Evolutionary conservation across 139 green algal genomes (phyloP).

Genomic region (Volvox reticuliferus): DNA sequence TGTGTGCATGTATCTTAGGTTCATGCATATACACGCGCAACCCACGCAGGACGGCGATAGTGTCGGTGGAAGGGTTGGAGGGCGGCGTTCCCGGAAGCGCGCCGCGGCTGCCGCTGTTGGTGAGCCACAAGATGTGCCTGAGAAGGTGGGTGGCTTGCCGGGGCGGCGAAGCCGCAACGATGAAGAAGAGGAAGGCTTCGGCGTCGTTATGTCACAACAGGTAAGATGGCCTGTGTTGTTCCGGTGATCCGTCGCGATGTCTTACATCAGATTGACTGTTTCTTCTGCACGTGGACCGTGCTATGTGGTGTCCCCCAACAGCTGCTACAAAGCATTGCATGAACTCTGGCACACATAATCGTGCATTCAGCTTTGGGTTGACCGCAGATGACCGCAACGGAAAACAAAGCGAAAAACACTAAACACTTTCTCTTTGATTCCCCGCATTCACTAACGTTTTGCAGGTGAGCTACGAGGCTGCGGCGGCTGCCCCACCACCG

Average conservation of each 20-base stretch:
- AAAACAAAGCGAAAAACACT: no score
- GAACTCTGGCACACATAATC: no score
- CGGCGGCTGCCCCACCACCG: background rate
- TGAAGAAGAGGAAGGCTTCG: constrained; percentile 37
- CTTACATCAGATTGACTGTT: no score
- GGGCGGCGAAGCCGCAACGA: constrained; percentile 12
- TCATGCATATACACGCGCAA: no score
- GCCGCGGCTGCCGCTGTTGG: constrained; percentile 1
- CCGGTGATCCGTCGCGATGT: no score
- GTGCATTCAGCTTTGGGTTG: no score
- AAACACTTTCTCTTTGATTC: background rate
- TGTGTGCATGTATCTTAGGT: no score
- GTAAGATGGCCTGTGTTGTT: background rate
- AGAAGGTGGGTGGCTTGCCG: background rate
- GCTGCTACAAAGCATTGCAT: no score
- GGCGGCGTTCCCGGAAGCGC: constrained; percentile 17
- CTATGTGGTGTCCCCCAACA: no score
- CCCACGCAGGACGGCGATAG: background rate
- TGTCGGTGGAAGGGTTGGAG: background rate
- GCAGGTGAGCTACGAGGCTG: constrained; percentile 44
- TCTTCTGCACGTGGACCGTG: no score
- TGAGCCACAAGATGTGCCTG: background rate
- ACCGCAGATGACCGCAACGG: no score
- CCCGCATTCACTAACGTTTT: background rate
- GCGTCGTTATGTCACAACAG: constrained; percentile 38